A percentile compares a stretch with the other conserved stretches of the same genome.
These are phyloP conservation scores for Sphagnum contortum DNA, from an alignment of 225 moss, liverwort and hornwort species.

Conservation along the genomic window DNA sequence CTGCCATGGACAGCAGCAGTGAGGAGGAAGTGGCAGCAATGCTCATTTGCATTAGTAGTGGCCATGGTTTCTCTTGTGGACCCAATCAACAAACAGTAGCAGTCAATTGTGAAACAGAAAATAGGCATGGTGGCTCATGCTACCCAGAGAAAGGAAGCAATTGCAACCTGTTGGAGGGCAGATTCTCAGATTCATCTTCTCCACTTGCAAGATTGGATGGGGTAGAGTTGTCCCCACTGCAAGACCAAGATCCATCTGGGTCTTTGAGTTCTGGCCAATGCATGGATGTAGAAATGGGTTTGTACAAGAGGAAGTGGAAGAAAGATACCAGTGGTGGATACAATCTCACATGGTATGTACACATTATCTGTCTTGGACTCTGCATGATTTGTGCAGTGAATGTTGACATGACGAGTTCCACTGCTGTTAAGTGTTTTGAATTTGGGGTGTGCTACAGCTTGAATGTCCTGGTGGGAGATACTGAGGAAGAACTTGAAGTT, in stretches of 20 bases:
- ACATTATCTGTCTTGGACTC: too few species aligned
- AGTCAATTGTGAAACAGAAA: background rate
- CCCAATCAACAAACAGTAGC: conserved; percentile 18
- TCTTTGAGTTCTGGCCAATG: background rate
- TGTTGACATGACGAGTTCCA: too few species aligned
- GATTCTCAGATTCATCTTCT: background rate
- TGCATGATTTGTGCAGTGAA: too few species aligned
- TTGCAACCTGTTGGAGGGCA: background rate
- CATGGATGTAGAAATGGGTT: background rate
- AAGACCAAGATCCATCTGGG: background rate
- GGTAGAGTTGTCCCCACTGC: background rate
- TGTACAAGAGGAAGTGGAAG: background rate
- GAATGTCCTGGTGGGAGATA: background rate
- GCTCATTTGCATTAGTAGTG: conserved; percentile 42
- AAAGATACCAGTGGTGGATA: background rate
- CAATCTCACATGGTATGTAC: too few species aligned
- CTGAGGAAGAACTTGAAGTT: background rate
- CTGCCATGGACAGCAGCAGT: conserved; percentile 33
- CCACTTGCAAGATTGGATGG: background rate
- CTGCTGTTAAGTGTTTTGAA: too few species aligned
- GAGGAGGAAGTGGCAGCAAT: conserved; percentile 51
- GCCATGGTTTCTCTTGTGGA: conserved; percentile 14
- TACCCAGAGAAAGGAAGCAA: background rate
- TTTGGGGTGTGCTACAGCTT: too few species aligned
- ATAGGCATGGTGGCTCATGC: background rate